Conservation (phyloP, 495 filamentous ascomycete genomes). For the Elasticomyces elasticus region DNA sequence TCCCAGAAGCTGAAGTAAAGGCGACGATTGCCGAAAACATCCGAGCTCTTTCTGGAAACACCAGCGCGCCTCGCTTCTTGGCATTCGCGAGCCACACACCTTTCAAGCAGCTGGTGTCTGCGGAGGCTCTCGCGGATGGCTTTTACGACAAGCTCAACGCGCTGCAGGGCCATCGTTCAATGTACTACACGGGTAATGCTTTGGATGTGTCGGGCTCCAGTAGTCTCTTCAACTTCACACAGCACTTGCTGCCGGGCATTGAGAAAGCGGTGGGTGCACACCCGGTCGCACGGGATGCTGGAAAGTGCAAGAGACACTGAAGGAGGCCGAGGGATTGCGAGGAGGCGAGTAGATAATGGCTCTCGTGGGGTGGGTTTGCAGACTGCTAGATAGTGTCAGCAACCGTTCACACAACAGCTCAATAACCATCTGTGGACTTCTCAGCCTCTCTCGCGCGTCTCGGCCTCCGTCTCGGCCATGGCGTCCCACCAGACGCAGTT, state of each 20-base stretch:
- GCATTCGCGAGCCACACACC: slow-evolving; percentile 19
- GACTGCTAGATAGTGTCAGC: no score
- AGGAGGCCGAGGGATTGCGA: no score
- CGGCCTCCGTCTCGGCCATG: not conserved
- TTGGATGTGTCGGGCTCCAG: slow-evolving; percentile 3
- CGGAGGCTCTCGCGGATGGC: slow-evolving; percentile 33
- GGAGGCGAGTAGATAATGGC: no score
- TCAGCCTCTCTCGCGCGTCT: not conserved
- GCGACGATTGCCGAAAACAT: slow-evolving; percentile 30
- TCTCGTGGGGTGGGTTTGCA: no score
- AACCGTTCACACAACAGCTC: not conserved
- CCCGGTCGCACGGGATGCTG: not conserved
- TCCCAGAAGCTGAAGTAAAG: not conserved
- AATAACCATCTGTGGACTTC: not conserved
- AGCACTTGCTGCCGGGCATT: not conserved
- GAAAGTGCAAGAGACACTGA: not conserved
- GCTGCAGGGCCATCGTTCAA: slow-evolving; percentile 42
- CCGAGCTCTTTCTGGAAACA: slow-evolving; percentile 34
- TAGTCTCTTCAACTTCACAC: not conserved
- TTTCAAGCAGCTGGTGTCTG: slow-evolving; percentile 21
- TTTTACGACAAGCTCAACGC: slow-evolving; percentile 42
- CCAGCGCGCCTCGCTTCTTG: slow-evolving; percentile 29
- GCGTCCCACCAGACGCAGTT: no score
- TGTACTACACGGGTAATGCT: slow-evolving; percentile 47
- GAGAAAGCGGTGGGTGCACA: not conserved